Percentiles rank a stretch among this genome's conserved stretches.
phyloP scores from a whole-genome alignment of 2,329 filamentous ascomycete species.

The Epichloe coenophiala region DNA sequence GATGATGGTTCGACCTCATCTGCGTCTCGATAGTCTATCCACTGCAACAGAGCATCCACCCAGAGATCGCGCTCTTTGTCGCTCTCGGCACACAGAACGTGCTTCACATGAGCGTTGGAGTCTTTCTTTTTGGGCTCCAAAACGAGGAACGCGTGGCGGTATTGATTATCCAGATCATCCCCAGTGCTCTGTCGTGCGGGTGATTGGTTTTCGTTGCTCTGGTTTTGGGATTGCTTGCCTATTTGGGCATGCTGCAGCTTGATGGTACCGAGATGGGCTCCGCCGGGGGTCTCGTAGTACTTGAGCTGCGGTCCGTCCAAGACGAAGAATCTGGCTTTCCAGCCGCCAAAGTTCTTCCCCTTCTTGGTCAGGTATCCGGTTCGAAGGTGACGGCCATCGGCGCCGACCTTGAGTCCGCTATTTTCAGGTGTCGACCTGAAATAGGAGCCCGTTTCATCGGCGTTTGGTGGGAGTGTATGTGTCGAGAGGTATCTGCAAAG shows the following conservation, averaged over 20 bases:
- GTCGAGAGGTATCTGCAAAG: constrained; percentile 80
- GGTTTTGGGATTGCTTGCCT: constrained; percentile 64
- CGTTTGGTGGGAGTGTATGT: constrained; percentile 47
- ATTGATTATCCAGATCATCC: constrained; percentile 83
- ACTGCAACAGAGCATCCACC: constrained; percentile 81
- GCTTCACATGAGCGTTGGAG: constrained; percentile 71
- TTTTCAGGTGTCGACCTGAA: constrained; percentile 12
- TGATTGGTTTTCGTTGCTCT: constrained; percentile 35
- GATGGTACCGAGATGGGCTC: constrained; percentile 83
- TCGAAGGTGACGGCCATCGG: constrained; percentile 56
- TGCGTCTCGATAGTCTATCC: constrained; percentile 63
- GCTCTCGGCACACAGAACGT: constrained; percentile 91
- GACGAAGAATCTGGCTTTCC: constrained; percentile 69
- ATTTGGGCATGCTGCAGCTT: constrained; percentile 86
- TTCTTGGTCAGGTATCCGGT: constrained; percentile 91
- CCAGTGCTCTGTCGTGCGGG: constrained; percentile 39
- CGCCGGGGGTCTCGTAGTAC: constrained; percentile 86
- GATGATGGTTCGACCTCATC: constrained; percentile 29
- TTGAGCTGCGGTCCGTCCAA: constrained; percentile 51
- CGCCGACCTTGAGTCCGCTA: constrained; percentile 30
- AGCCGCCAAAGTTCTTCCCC: constrained; percentile 97
- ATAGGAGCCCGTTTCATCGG: constrained; percentile 35
- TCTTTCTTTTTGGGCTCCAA: constrained; percentile 95
- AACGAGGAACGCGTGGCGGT: constrained; percentile 89
- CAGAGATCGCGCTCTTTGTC: constrained; percentile 85